Percentiles rank a stretch among this genome's conserved stretches.
Conservation (phyloP, 306 rosid genomes). For the Bauhinia variegata region DNA sequence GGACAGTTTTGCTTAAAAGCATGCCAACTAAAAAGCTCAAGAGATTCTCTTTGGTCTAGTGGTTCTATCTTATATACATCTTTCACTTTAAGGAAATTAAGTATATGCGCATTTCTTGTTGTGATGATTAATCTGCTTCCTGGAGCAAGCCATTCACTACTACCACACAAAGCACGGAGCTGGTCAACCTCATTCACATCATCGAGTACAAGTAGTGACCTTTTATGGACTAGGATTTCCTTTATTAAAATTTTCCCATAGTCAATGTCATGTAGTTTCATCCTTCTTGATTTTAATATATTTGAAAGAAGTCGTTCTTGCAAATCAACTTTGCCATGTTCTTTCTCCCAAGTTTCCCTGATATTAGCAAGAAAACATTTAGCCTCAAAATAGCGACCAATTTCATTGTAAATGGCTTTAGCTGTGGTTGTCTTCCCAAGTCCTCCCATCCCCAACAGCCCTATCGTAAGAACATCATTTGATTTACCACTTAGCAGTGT, state of each 20-base stretch:
- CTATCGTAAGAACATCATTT: neutral
- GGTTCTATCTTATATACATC: neutral
- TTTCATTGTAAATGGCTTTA: constrained; percentile 33
- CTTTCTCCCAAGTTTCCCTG: neutral
- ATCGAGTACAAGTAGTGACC: constrained; percentile 25
- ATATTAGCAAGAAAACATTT: constrained; percentile 18
- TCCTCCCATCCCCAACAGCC: constrained; percentile 42
- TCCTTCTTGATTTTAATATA: neutral
- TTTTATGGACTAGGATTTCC: neutral
- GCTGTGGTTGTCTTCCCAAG: constrained; percentile 37
- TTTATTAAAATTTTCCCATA: neutral
- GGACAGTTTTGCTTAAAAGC: neutral
- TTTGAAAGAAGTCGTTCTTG: constrained; percentile 36
- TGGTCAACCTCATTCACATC: constrained; percentile 7
- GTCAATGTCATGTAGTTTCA: neutral
- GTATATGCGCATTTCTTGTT: constrained; percentile 16
- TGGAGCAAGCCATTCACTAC: neutral
- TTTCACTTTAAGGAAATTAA: neutral
- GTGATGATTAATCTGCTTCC: constrained; percentile 32
- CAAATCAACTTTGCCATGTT: constrained; percentile 1
- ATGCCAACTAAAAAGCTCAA: constrained; percentile 32
- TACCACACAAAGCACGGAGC: neutral
- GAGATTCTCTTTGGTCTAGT: constrained; percentile 13
- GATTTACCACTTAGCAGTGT: neutral
- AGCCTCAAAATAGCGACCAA: constrained; percentile 2